phyloP scores from a whole-genome alignment of 768 basidiomycete genomes.

The Phlegmacium glaucopus region DNA sequence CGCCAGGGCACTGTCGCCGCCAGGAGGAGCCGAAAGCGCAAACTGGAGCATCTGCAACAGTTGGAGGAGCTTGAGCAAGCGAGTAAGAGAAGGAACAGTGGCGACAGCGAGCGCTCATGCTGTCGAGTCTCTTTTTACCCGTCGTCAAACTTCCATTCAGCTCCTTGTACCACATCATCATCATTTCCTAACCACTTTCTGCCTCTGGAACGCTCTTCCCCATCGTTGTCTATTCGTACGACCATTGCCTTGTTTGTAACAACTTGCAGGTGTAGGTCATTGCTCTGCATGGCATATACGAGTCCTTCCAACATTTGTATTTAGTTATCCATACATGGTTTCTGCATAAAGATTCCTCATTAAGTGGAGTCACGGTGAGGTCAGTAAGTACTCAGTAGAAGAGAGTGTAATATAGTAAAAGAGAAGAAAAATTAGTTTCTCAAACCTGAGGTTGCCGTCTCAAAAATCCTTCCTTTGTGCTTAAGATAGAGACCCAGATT shows the following conservation, averaged over 20 bases:
- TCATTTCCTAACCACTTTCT: conserved; percentile 43
- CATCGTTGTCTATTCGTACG: not conserved
- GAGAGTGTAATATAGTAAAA: too few relatives aligned
- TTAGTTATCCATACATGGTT: too few relatives aligned
- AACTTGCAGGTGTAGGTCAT: too few relatives aligned
- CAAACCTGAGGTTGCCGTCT: too few relatives aligned
- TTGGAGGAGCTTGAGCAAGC: conserved; percentile 52
- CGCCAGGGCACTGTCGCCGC: conserved; percentile 87
- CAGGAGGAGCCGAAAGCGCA: conserved; percentile 72
- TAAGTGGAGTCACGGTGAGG: too few relatives aligned
- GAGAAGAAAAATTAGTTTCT: too few relatives aligned
- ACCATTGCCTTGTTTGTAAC: not conserved
- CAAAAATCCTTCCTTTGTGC: not conserved
- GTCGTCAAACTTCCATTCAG: conserved; percentile 22
- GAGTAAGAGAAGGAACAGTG: conserved; percentile 57
- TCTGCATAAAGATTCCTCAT: too few relatives aligned
- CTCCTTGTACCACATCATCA: conserved; percentile 22
- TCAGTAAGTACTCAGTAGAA: too few relatives aligned
- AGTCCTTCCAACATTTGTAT: too few relatives aligned
- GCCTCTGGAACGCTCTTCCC: conserved; percentile 22
- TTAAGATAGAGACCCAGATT: conserved; percentile 22
- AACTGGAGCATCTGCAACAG: conserved; percentile 67
- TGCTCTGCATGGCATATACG: too few relatives aligned
- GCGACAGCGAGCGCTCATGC: conserved; percentile 50
- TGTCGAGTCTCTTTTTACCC: conserved; percentile 37